phyloP scores from a whole-genome alignment of 2,329 filamentous ascomycete species.

The Sodiomyces alkalinus region DNA sequence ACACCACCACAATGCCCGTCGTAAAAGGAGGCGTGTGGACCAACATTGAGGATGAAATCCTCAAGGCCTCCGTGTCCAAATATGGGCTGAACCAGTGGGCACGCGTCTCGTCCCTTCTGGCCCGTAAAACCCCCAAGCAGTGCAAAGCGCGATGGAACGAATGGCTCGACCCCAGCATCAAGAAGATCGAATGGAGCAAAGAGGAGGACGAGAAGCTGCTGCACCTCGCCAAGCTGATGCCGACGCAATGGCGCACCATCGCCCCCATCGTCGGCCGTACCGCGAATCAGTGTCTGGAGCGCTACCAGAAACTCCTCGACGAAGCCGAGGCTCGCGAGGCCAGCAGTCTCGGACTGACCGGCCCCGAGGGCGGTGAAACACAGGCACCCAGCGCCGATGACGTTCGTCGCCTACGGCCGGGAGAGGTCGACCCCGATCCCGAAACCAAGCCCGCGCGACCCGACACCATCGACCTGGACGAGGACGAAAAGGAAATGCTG shows the following conservation, averaged over 20 bases:
- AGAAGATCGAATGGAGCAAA: slow-evolving; percentile 97
- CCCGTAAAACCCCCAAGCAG: slow-evolving; percentile 95
- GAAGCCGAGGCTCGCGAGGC: slow-evolving; percentile 87
- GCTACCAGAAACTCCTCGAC: slow-evolving; percentile 91
- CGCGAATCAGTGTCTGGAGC: slow-evolving; percentile 90
- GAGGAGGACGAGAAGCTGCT: slow-evolving; percentile 97
- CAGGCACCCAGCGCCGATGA: slow-evolving; percentile 84
- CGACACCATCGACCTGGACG: slow-evolving; percentile 94
- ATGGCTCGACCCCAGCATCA: slow-evolving; percentile 95
- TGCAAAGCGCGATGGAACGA: slow-evolving; percentile 98
- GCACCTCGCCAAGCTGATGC: slow-evolving; percentile 95
- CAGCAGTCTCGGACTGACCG: slow-evolving; percentile 67
- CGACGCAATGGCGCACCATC: slow-evolving; percentile 97
- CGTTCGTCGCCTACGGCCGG: slow-evolving; percentile 73
- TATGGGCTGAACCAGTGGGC: slow-evolving; percentile 97
- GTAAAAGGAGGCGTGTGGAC: slow-evolving; percentile 65
- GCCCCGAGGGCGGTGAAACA: slow-evolving; percentile 74
- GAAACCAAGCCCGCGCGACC: slow-evolving; percentile 91
- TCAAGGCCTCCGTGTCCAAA: slow-evolving; percentile 89
- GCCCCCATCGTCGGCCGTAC: slow-evolving; percentile 92
- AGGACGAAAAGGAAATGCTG: slow-evolving; percentile 99
- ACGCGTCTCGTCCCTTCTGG: slow-evolving; percentile 89
- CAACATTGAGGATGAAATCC: slow-evolving; percentile 82
- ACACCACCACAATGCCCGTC: slow-evolving; percentile 42
- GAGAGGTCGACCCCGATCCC: slow-evolving; percentile 92